Evolutionary conservation across 2,329 filamentous ascomycete species (phyloP).

Genomic region (Penicillium fuscoglaucum): DNA sequence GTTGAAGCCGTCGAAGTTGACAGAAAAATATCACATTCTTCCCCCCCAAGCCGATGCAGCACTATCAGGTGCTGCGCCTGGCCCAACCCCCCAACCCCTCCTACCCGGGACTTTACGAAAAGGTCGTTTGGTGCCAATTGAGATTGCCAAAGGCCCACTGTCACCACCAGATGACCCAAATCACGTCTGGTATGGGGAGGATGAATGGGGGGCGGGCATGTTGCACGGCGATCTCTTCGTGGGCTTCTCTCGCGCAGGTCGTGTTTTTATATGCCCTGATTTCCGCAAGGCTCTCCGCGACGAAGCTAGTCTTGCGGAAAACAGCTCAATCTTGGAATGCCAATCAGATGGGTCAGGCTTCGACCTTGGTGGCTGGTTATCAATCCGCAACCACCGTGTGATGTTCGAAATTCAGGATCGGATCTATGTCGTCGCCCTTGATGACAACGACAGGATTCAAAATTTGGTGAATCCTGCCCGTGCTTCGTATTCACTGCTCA

Average conservation of each 20-base stretch:
- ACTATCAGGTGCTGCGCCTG: conserved; percentile 23
- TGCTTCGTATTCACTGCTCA: conserved; percentile 37
- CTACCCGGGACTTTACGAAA: conserved; percentile 23
- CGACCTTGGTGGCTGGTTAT: conserved; percentile 51
- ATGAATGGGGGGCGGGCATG: conserved; percentile 53
- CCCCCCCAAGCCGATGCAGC: conserved; percentile 25
- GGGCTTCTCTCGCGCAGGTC: conserved; percentile 46
- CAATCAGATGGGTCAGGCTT: conserved; percentile 44
- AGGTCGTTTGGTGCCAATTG: conserved; percentile 31
- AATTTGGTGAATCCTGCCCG: conserved; percentile 20
- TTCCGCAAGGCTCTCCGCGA: conserved; percentile 43
- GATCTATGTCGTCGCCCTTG: conserved; percentile 46
- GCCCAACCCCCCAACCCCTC: conserved; percentile 23
- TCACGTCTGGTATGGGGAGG: conserved; percentile 35
- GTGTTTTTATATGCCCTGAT: conserved; percentile 47
- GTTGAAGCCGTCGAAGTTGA: conserved; percentile 38
- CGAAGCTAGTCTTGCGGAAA: conserved; percentile 25
- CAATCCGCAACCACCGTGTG: conserved; percentile 44
- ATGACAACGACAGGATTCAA: conserved; percentile 35
- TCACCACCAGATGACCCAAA: conserved; percentile 23
- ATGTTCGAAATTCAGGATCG: conserved; percentile 48
- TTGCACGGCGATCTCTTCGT: conserved; percentile 45
- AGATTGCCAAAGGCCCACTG: conserved; percentile 30
- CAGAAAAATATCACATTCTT: conserved; percentile 38
- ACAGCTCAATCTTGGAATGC: conserved; percentile 44